Base-by-base conservation (phyloP, 2,329 filamentous ascomycete species). In the Fonsecaea monophora region DNA sequence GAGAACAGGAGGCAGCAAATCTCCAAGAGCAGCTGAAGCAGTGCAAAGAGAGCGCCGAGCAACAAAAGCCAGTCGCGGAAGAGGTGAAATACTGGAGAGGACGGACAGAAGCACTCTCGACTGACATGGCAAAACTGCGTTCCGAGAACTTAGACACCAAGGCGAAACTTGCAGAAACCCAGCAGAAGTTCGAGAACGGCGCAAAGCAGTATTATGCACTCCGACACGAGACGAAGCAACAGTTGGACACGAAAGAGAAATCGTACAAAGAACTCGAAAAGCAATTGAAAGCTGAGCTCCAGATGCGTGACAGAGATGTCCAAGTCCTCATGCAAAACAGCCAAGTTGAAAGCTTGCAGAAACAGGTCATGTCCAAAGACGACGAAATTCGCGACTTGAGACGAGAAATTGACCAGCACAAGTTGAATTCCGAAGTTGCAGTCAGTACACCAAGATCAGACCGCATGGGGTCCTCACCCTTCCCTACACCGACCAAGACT, bases 271-370 rank as follows among this genome's bases (percentile, higher is more conserved):
- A 18, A 18, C 45, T 25, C 18, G 45, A 50, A 18, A 30, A 50
- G 12, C 18, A 50, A 30, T 30, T 50, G 45, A 25, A 50, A 5
- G 45, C 45, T 12, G 45, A 50, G 21, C 21, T 18, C 45, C 18
- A 45, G 18, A 13, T 10, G 15, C 45, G 45, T 10, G 18, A 3
- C 45, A 25, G 45, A 30, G 45, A 50, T 10, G 21, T 4, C 4
- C 45, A 50, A 21, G 18, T 8, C 2, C 42, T 25, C n/a, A 25
- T 12, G 9, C 7, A 21, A 8, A 48, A 48, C 42, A 48, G 18
- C 45, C 45, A 50, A 50, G 45, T 50, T 9, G 21, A 50, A 50
- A 50, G 45, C 45, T 10, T 50, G 18, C 18, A 50, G 21, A 30
- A 13, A 13, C 45, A 50, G 45, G 18, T 50, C 45, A 25, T 30